These are phyloP conservation scores for Trichoderma virens DNA, from an alignment of 495 filamentous ascomycete genomes.

Conservation along the genomic window DNA sequence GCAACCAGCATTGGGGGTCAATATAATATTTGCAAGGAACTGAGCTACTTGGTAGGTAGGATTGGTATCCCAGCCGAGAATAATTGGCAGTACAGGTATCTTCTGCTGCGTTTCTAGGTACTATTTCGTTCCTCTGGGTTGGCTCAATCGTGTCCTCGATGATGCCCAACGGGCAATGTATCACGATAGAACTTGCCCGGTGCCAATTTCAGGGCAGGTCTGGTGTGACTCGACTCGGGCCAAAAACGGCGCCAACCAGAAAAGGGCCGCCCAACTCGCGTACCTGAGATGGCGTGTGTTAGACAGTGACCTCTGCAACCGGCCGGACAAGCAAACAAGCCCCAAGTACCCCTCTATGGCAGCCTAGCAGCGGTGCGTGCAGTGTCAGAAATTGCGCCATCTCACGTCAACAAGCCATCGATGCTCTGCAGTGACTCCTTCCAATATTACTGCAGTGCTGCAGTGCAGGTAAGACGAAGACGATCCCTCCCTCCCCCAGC, in stretches of 20 bases:
- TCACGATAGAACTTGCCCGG: not conserved
- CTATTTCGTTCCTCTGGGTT: no score
- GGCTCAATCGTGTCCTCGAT: no score
- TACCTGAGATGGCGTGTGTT: conserved; percentile 1
- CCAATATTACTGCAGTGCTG: not conserved
- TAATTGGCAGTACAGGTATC: no score
- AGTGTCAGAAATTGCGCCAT: conserved; percentile 8
- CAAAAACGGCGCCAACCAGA: not conserved
- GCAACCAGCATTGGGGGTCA: no score
- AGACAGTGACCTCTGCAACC: not conserved
- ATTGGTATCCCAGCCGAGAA: no score
- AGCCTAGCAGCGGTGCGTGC: not conserved
- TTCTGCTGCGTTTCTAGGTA: no score
- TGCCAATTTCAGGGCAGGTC: not conserved
- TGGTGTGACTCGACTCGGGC: not conserved
- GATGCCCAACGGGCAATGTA: no score
- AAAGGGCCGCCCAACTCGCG: not conserved
- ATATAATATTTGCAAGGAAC: no score
- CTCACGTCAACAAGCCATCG: not conserved
- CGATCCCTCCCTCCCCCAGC: no score
- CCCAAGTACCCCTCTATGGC: not conserved
- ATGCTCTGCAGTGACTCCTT: not conserved
- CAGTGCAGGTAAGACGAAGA: no score
- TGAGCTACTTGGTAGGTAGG: no score
- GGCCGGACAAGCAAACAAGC: not conserved